Base-by-base conservation (phyloP, 139 green algal species). In the Ettlia oleoabundans region DNA sequence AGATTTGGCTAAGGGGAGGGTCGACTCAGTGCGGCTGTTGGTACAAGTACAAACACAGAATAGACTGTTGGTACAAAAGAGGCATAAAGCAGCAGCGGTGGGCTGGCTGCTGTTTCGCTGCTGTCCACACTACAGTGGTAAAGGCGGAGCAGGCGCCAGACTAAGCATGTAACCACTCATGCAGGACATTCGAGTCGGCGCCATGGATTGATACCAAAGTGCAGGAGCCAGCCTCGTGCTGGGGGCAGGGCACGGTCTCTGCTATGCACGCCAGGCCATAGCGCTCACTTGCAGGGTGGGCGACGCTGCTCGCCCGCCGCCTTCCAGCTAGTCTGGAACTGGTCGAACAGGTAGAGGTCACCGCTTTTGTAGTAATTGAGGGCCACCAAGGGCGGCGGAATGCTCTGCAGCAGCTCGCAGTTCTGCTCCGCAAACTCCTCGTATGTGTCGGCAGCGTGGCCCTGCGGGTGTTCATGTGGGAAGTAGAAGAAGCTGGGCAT, bases 371-470 rank as follows among this genome's bases (percentile, higher is more conserved):
- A 99, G 90, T 99, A 99, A 78, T 97, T 76, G 21, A 91, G 82
- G 0, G 96, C 95, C n/a, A 96, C 91, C 40, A 92, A 79, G 1
- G 97, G 95, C 2, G 97, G 91, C 3, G 97, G 95, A 52, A 99
- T 89, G 18, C 69, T 78, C 85, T 93, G 94, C 41, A 97, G 84
- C 55, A 88, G 37, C 41, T 92, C 92, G 52, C 82, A 76, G 86
- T 97, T 97, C 38, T 92, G 80, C 47, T 94, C 92, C 24, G 89
- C 84, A 84, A 97, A 97, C 85, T 94, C 70, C 19, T 73, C 66
- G 80, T 97, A 97, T 2, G 96, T 99, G 87, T 98, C 96, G 7
- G 95, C 92, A 4, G 95, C 95, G 52, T 97, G 94, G 2, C 82
- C 80, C 87, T 98, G 88, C 64, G 47, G 33, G 64, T 7, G 8